Evolutionary conservation across 2,329 filamentous ascomycete genomes (phyloP).

Genomic region (Fusarium acutatum): DNA sequence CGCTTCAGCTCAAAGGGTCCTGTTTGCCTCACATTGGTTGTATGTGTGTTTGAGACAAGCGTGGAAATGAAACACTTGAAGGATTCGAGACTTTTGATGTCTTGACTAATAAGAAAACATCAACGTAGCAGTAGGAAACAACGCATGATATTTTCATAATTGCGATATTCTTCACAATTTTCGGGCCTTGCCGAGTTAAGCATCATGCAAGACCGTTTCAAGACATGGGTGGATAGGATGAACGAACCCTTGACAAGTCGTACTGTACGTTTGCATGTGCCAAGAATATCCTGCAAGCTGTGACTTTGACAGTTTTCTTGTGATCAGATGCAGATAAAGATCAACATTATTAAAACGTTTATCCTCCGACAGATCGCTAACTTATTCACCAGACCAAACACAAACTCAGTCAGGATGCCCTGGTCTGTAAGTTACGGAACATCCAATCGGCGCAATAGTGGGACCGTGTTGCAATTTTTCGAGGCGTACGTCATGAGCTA

Average conservation of each 20-base stretch:
- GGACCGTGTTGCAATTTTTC: conserved; percentile 9
- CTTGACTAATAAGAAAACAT: conserved; percentile 5
- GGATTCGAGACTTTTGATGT: background rate
- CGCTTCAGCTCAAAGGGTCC: background rate
- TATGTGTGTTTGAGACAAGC: conserved; percentile 20
- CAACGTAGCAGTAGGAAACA: background rate
- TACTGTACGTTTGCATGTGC: conserved; percentile 15
- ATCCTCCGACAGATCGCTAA: background rate
- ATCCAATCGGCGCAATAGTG: conserved; percentile 29
- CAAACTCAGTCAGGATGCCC: background rate
- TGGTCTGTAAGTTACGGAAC: background rate
- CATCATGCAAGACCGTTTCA: conserved; percentile 26
- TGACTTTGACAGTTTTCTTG: background rate
- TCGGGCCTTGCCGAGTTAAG: conserved; percentile 21
- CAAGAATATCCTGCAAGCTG: conserved; percentile 15
- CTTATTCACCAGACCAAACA: background rate
- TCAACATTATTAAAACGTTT: background rate
- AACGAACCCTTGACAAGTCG: background rate
- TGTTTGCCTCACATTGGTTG: conserved; percentile 4
- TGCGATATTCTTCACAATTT: conserved; percentile 1
- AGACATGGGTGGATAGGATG: conserved; percentile 4
- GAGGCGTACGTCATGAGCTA: conserved; percentile 26
- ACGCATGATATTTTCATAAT: conserved; percentile 4
- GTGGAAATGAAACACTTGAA: conserved; percentile 22
- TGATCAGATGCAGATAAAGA: conserved; percentile 12